These are phyloP conservation scores for Pharus latifolius DNA, from an alignment of 176 grass and related monocot genomes.

Conservation along the genomic window DNA sequence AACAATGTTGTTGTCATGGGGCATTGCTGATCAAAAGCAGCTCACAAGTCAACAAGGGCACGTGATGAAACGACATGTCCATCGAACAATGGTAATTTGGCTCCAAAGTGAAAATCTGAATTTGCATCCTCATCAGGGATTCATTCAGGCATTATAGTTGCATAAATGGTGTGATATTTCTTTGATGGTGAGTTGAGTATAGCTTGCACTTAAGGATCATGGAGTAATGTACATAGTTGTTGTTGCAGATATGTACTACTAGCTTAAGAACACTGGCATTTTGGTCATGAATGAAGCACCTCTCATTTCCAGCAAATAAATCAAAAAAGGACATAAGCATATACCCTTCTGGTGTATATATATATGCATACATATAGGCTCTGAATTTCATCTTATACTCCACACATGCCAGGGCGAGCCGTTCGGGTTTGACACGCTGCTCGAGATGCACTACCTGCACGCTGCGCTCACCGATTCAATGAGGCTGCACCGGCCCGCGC, in stretches of 20 bases:
- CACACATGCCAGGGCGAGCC: not conserved
- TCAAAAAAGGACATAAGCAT: too few species aligned
- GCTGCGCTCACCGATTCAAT: conserved; percentile 43
- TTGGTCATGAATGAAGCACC: too few species aligned
- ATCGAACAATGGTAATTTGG: not conserved
- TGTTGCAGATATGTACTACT: not conserved
- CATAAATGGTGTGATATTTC: not conserved
- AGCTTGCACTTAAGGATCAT: too few species aligned
- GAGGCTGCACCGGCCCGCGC: conserved; percentile 47
- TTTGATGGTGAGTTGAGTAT: too few species aligned
- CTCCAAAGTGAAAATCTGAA: not conserved
- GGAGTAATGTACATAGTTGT: not conserved
- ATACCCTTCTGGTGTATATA: too few species aligned
- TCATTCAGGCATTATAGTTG: not conserved
- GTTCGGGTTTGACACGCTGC: conserved; percentile 29
- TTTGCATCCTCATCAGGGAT: not conserved
- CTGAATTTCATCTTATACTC: too few species aligned
- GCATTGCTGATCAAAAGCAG: not conserved
- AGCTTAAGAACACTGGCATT: too few species aligned
- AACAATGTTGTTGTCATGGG: not conserved
- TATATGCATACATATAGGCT: too few species aligned
- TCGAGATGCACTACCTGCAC: conserved; percentile 49
- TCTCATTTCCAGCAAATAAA: too few species aligned
- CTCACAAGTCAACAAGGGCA: not conserved
- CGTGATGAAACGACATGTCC: not conserved